Evolutionary conservation across 805 yeast genomes (phyloP), one percentile per base, ranked within the genome.

Genomic region (Myxozyma udenii): DNA sequence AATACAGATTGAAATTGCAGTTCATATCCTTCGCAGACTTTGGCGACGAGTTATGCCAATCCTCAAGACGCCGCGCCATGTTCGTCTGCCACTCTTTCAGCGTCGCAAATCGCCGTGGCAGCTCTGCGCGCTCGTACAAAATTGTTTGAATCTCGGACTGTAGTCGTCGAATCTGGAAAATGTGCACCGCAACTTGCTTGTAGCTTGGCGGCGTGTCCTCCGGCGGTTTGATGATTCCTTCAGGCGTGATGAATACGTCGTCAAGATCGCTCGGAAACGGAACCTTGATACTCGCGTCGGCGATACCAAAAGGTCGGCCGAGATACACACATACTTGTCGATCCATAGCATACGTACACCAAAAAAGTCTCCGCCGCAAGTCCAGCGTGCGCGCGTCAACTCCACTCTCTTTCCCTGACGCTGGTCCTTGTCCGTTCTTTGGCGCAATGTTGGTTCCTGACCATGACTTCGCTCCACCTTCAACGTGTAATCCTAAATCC

Each of bases 341-440:
- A 66, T 89, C 97, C 49, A 90, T 68, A 1, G 90, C 78, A 65
- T 89, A 89, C 1, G 91, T 81, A 66, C 95, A 85, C 97, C 97
- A 89, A 62, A 90, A 89, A 24, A 87, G 65, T 40, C 95, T 69
- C 60, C 95, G 74, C 52, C 95, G 73, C 67, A 84, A 68, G 63
- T 89, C 97, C 28, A 78, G 69, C 0, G 77, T 71, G 61, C 77
- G 81, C 0, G 84, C 78, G 55, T 81, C 81, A 48, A 69, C 44
- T 22, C 42, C 46, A 6, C 24, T 49, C 12, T 16, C 32, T 21
- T 48, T 51, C 9, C 33, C 14, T 9, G 12, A 9, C 9, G 12
- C 14, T 9, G 12, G 9, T 16, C 41, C 50, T 32, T 44, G 54
- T 11, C 55, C 58, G 22, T 23, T 42, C 44, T 55, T 61, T 46